These are phyloP conservation scores for Wakefieldia striispora DNA, from an alignment of 768 basidiomycete genomes.

Conservation along the genomic window DNA sequence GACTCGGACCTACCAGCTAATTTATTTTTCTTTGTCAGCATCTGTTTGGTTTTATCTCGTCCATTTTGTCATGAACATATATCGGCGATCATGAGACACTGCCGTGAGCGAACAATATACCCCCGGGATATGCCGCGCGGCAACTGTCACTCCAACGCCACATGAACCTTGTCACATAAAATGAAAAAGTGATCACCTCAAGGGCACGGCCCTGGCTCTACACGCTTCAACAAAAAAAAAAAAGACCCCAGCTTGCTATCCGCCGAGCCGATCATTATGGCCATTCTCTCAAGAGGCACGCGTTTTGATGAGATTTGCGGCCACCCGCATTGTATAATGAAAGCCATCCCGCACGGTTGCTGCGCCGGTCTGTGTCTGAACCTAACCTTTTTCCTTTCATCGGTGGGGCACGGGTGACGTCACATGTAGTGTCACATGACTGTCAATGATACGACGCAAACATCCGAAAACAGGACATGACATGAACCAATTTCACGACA, in stretches of 20 bases:
- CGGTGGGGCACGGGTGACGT: conserved; percentile 19
- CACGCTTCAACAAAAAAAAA: neutral
- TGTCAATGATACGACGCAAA: conserved; percentile 9
- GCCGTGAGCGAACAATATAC: conserved; percentile 7
- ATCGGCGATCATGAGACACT: conserved; percentile 7
- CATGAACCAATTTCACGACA: conserved; percentile 13
- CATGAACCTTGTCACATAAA: conserved; percentile 26
- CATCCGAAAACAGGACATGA: conserved; percentile 18
- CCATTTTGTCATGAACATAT: too few relatives aligned
- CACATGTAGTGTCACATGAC: conserved; percentile 22
- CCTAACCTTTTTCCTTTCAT: conserved; percentile 22
- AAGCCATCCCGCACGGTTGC: conserved; percentile 7
- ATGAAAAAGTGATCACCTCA: conserved; percentile 16
- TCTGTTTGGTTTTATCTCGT: conserved; percentile 13
- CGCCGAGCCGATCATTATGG: conserved; percentile 9
- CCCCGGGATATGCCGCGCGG: conserved; percentile 18
- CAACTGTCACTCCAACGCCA: conserved; percentile 27
- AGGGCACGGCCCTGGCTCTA: conserved; percentile 12
- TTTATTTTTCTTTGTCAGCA: conserved; percentile 6
- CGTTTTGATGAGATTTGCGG: conserved; percentile 5
- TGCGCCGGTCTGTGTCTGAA: conserved; percentile 13
- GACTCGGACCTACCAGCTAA: conserved; percentile 1
- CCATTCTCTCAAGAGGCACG: neutral
- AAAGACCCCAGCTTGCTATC: conserved; percentile 1
- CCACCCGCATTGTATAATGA: conserved; percentile 15